Evolutionary conservation across 1,284 basidiomycete species (phyloP).

Genomic region (Apiotrichum veenhuisii): DNA sequence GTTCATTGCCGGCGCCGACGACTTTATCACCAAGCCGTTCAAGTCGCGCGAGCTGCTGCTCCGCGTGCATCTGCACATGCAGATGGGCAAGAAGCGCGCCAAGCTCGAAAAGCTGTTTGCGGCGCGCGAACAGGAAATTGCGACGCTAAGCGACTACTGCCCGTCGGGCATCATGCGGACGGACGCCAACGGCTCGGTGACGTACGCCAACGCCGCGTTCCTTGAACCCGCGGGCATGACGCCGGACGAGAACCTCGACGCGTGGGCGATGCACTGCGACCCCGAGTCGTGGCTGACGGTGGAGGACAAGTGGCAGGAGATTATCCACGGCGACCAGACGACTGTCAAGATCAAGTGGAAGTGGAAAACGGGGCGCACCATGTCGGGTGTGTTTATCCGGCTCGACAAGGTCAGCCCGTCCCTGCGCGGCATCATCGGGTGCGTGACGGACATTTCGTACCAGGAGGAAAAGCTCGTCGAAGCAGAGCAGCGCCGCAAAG

Average conservation of each 20-base stretch:
- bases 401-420: slow-evolving; percentile 31
- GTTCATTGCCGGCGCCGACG: slow-evolving; percentile 44
- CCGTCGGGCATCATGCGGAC: slow-evolving; percentile 38
- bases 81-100: slow-evolving; percentile 29
- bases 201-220: slow-evolving; percentile 37
- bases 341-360: slow-evolving; percentile 29
- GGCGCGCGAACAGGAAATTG: slow-evolving; percentile 29
- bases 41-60: slow-evolving; percentile 43
- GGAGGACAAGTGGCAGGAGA: slow-evolving; percentile 15
- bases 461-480: slow-evolving; percentile 33
- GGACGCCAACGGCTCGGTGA: slow-evolving; percentile 22
- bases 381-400: slow-evolving; percentile 35
- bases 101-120: slow-evolving; percentile 27
- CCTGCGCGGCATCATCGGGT: slow-evolving; percentile 40
- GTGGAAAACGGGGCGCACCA: slow-evolving; percentile 32
- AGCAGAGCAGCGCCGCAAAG: slow-evolving; percentile 24
- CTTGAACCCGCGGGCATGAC: background rate
- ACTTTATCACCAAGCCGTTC: slow-evolving; percentile 35
- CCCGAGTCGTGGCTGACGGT: slow-evolving; percentile 4
- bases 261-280: slow-evolving; percentile 17
- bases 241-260: background rate
- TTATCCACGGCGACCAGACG: slow-evolving; percentile 4
- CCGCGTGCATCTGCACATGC: slow-evolving; percentile 36
- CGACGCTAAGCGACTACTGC: slow-evolving; percentile 40
- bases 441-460: slow-evolving; percentile 39